phyloP scores from a whole-genome alignment of 495 filamentous ascomycete genomes.

The Tuber calosporum region DNA sequence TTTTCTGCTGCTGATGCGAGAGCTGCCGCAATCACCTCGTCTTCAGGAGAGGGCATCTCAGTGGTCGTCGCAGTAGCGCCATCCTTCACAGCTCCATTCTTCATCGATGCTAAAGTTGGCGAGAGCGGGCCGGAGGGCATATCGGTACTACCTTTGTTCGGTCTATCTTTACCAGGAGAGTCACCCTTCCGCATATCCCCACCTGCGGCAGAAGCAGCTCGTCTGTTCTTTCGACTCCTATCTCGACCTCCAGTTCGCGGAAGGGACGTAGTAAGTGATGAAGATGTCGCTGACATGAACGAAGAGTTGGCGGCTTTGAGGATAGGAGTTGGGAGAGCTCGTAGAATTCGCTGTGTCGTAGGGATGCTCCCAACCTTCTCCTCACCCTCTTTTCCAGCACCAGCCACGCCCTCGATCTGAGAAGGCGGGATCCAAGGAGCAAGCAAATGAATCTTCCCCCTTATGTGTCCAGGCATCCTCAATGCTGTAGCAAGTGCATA shows the following conservation, averaged over 20 bases:
- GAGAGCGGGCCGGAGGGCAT: constrained; percentile 33
- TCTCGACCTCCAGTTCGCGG: constrained; percentile 52
- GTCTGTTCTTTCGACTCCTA: constrained; percentile 54
- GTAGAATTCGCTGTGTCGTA: constrained; percentile 81
- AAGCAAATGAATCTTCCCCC: constrained; percentile 87
- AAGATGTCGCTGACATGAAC: constrained; percentile 87
- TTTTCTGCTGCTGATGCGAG: constrained; percentile 50
- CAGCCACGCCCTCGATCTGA: constrained; percentile 71
- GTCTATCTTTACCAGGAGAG: constrained; percentile 31
- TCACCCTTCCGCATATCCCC: constrained; percentile 42
- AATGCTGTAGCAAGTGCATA: constrained; percentile 95
- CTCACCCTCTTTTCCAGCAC: constrained; percentile 38
- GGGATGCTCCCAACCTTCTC: constrained; percentile 58
- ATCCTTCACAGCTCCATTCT: constrained; percentile 7
- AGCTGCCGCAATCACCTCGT: constrained; percentile 47
- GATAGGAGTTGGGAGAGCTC: constrained; percentile 83
- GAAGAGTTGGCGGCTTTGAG: constrained; percentile 89
- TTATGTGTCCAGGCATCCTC: constrained; percentile 91
- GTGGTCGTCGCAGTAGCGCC: constrained; percentile 19
- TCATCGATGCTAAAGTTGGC: constrained; percentile 38
- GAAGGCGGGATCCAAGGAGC: constrained; percentile 98
- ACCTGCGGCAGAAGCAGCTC: constrained; percentile 38
- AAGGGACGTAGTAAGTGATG: constrained; percentile 75
- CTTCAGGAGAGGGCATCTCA: constrained; percentile 40
- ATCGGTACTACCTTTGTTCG: constrained; percentile 17